Conservation (phyloP, 306 rosid genomes). For the Parietaria judaica region DNA sequence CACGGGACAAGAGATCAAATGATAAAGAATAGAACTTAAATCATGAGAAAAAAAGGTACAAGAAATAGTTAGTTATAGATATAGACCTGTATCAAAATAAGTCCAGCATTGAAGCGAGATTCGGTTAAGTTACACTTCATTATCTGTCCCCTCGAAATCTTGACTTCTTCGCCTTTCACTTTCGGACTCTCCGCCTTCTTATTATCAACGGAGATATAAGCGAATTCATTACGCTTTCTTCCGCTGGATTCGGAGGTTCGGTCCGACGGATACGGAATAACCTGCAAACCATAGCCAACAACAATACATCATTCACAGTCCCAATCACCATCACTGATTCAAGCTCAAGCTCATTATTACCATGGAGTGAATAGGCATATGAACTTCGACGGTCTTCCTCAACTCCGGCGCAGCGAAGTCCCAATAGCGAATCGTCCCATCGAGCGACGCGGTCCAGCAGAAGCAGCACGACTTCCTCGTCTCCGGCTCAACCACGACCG, state of each 20-base stretch:
- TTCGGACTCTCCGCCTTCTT: constrained; percentile 20
- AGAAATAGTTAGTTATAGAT: background rate
- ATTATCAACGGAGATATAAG: constrained; percentile 55
- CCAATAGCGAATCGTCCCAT: constrained; percentile 82
- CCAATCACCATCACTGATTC: too few relatives aligned
- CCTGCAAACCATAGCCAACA: constrained; percentile 34
- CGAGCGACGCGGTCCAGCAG: constrained; percentile 83
- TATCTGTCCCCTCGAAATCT: constrained; percentile 45
- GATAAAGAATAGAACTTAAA: background rate
- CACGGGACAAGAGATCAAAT: background rate
- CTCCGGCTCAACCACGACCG: constrained; percentile 57
- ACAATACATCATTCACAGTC: background rate
- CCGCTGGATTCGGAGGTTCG: constrained; percentile 26
- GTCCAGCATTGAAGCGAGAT: constrained; percentile 29
- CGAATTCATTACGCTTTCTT: constrained; percentile 28
- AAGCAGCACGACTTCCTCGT: constrained; percentile 33
- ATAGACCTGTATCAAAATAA: constrained; percentile 55
- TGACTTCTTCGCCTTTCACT: constrained; percentile 17
- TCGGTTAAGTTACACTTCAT: constrained; percentile 71
- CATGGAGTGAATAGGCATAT: constrained; percentile 63
- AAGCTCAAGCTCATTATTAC: constrained; percentile 19
- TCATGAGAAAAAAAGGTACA: background rate
- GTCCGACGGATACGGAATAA: constrained; percentile 51
- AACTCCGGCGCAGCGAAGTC: constrained; percentile 59
- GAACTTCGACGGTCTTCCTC: constrained; percentile 43